These are phyloP conservation scores for Picocystis sp. DNA, from an alignment of 163 green algal species.

Conservation along the genomic window DNA sequence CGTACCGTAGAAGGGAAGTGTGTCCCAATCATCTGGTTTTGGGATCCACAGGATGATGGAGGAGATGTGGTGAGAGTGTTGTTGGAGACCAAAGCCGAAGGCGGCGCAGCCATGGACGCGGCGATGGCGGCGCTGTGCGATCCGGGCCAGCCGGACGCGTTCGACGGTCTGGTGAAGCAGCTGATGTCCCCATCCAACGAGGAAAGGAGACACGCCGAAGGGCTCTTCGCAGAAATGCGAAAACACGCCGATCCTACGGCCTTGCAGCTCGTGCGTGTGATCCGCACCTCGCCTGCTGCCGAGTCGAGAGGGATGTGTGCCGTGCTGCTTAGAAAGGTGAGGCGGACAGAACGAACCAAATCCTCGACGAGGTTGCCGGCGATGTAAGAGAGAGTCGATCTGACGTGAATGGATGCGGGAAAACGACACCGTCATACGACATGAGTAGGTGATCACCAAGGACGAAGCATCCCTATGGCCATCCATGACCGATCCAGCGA, in stretches of 20 bases:
- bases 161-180: slow-evolving; percentile 51
- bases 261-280: slow-evolving; percentile 11
- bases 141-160: slow-evolving; percentile 10
- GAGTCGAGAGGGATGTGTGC: slow-evolving; percentile 16
- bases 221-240: slow-evolving; percentile 21
- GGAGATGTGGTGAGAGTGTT: too few relatives aligned
- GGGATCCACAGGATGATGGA: too few relatives aligned
- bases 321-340: slow-evolving; percentile 54
- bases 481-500: slow-evolving; percentile 24
- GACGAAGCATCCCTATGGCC: slow-evolving; percentile 56
- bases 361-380: not conserved
- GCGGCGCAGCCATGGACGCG: too few relatives aligned
- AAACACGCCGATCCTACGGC: slow-evolving; percentile 5
- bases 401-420: not conserved
- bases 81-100: too few relatives aligned
- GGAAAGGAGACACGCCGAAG: slow-evolving; percentile 43
- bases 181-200: slow-evolving; percentile 67
- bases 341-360: not conserved
- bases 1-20: too few relatives aligned
- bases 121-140: too few relatives aligned
- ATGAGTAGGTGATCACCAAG: slow-evolving; percentile 44
- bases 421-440: slow-evolving; percentile 6
- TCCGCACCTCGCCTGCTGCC: slow-evolving; percentile 5
- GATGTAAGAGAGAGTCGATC: not conserved
- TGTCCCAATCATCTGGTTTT: too few relatives aligned